Evolutionary conservation across 208 protist genomes (phyloP), one percentile per base, ranked within the genome.

Genomic region (Trypanosoma brucei): DNA sequence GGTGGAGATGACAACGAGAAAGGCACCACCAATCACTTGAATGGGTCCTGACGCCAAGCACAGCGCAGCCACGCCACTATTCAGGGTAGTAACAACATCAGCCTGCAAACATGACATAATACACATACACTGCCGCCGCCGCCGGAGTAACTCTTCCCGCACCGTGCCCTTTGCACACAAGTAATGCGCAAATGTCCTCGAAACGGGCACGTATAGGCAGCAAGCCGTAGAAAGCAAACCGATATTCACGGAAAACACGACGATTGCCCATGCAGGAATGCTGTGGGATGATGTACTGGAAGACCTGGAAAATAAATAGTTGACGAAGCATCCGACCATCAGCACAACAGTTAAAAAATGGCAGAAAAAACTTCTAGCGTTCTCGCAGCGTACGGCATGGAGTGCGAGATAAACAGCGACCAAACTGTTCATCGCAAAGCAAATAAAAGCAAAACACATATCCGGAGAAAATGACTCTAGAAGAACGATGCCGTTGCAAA

Each of bases 151-250:
- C 14, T 30, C 48, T 39, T 59, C 65, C 9, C 70, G 71, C 3
- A 75, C 83, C 55, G 85, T 84, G 59, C 84, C 84, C 51, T 81
- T 75, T 52, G 69, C 59, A 68, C 82, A 91, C 2, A 59, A 68
- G 31, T 73, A 68, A 77, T 81, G 85, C 6, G 78, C 81, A 70
- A 91, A 91, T 6, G 63, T 67, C 9, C 61, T 72, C 6, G 52
- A 61, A n/a, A 84, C 75, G 40, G 59, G 67, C 34, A 30, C 62
- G 49, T 54, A 81, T 7, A 60, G 4, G 0, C 59, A 62, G n/a
- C 70, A 65, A 6, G 70, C 62, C 37, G 48, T 42, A 0, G 64
- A 49, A 1, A 66, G 8, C 13, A 76, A 30, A 11, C 52, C 7
- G n/a, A 30, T 54, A 45, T 34, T 62, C 6, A 67, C 14, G 39